Base-by-base conservation (phyloP, 345 rosid species). In the Triadica sebifera region DNA sequence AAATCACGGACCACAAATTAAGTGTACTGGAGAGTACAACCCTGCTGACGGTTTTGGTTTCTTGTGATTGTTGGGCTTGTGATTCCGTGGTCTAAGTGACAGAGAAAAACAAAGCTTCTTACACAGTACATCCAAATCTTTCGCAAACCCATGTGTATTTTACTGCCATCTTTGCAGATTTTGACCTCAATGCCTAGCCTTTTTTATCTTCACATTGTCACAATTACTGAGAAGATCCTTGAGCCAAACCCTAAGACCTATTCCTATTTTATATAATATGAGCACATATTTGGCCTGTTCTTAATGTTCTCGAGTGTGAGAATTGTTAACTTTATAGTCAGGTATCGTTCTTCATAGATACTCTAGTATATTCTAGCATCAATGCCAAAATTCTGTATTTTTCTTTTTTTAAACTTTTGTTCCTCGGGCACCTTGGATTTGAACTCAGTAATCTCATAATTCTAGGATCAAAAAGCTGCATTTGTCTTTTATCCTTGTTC, bases 61-160 rank as follows among this genome's bases (percentile, higher is more conserved):
- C 50, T 72, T 62, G 38, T 82, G 57, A 61, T 67, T 69, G 83
- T 72, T 45, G 77, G 65, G 70, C 78, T 74, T 78, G 78, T 53
- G 87, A 86, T 72, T 79, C 85, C 72, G 63, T 51, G 75, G 52
- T n/a, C 59, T 62, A 60, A 38, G 29, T 69, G 41, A n/a, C 55
- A 20, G 52, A 58, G 37, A 11, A 64, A 72, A 63, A 69, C 15
- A 63, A 67, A 16, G 52, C 49, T 70, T 15, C 51, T 66, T 74
- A 34, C 47, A 56, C 37, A 8, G 78, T 53, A 61, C 58, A 60
- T 29, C 78, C 72, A 76, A 60, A 51, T 5, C 5, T 56, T 50
- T 47, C 52, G 79, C 85, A 61, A 68, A 68, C 74, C 87, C 83
- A 78, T 82, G 83, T 80, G 82, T 38, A 15, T 63, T 52, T 65